Percentiles rank a stretch among this genome's conserved stretches.
These are phyloP conservation scores for Eimeria praecox DNA, from an alignment of 169 alveolate species.

Conservation along the genomic window DNA sequence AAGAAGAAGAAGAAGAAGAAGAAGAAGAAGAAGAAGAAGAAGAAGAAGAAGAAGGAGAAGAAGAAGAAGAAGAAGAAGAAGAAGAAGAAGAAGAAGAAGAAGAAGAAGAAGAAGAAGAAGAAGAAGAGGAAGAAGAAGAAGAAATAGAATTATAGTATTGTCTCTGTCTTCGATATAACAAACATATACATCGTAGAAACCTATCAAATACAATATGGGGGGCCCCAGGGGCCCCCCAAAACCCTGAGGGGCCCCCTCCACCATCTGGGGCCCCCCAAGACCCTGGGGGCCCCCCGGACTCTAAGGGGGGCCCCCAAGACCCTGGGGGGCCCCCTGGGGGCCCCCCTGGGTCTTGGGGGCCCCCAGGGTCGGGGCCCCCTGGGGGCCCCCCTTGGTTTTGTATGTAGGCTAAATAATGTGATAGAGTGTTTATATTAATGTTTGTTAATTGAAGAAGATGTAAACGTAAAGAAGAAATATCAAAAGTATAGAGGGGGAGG, in stretches of 20 bases:
- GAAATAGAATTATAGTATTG: neutral
- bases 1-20: neutral
- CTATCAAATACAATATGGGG: neutral
- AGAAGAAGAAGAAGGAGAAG: neutral
- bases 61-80: neutral
- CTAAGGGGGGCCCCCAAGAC: too few species aligned
- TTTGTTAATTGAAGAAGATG: neutral
- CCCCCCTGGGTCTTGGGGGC: too few species aligned
- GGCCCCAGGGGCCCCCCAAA: conserved; percentile 25
- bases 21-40: neutral
- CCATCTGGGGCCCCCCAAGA: neutral
- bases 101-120: neutral
- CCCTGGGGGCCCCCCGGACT: too few species aligned
- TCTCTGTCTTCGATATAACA: neutral
- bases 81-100: neutral
- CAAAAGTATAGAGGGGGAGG: neutral
- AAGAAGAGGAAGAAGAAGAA: neutral
- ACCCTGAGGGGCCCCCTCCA: neutral
- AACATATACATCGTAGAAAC: neutral
- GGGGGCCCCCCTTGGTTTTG: too few species aligned
- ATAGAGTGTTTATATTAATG: neutral
- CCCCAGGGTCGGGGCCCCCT: too few species aligned
- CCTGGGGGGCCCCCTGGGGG: too few species aligned
- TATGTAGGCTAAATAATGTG: too few species aligned
- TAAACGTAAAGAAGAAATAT: neutral